Base-by-base conservation (phyloP, 225 moss, liverwort and hornwort species). In the Bryoerythrophyllum caledonicum region DNA sequence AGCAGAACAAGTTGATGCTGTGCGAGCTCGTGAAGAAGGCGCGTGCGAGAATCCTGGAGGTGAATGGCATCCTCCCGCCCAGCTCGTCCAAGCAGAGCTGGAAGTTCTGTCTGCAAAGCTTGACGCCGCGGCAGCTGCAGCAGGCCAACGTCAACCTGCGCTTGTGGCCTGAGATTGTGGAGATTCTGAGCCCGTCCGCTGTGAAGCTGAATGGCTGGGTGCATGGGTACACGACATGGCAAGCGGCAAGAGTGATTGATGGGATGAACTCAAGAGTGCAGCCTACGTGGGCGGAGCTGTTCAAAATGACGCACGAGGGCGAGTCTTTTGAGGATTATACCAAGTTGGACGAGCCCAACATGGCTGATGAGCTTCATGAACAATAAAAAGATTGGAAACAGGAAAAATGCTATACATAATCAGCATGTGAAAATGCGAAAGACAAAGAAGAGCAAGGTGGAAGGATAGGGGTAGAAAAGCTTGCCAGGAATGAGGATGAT, bases 201-300 rank as follows among this genome's bases (percentile, higher is more conserved):
- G 1, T 46, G 5, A 86, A 83, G 64, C 86, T 83, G 11, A 83
- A 81, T n/a, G 71, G 71, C 0, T 86, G 81, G 83, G 81, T 78
- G 35, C 60, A 76, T 3, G 75, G 81, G 0, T 76, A 83, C 13
- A 69, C 75, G 11, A 46, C 78, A 8, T 81, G 72, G 78, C 65
- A 86, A 3, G 72, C 35, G 0, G 83, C 78, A 8, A 4, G n/a
- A 0, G 65, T 86, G 1, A 83, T 86, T 6, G 21, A 48, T 0
- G 68, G 69, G 8, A 86, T 83, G 83, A 75, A 59, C n/a, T 14
- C 68, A 0, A 1, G 8, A 5, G n/a, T 80, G 4, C 75, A 78
- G 1, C 10, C 64, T 6, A 56, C 14, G 2, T 83, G 86, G 81
- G 32, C 30, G 0, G 73, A 78, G 16, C 8, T 86, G 8, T 86